These are phyloP conservation scores for Kodamaea neixiangensis DNA, from an alignment of 805 yeast species.

Conservation along the genomic window DNA sequence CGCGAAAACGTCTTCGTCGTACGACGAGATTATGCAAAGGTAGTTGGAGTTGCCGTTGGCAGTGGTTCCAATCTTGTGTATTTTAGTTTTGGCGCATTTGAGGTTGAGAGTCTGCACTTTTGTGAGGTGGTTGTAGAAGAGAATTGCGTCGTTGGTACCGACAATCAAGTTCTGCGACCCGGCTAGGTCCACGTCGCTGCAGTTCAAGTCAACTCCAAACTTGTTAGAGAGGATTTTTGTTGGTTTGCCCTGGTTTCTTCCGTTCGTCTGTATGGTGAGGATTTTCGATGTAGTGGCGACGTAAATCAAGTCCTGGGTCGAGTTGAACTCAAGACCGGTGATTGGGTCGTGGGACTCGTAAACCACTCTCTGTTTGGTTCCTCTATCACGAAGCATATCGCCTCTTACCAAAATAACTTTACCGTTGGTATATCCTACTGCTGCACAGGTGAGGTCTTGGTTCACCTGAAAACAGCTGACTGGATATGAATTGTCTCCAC, in stretches of 20 bases:
- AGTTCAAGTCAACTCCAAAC: constrained; percentile 52
- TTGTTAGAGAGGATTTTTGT: constrained; percentile 45
- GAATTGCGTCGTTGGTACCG: constrained; percentile 62
- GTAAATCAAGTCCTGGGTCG: constrained; percentile 53
- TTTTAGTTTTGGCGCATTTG: constrained; percentile 55
- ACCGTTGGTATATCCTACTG: constrained; percentile 84
- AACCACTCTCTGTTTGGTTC: constrained; percentile 81
- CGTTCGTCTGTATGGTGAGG: constrained; percentile 71
- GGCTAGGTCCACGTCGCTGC: constrained; percentile 43
- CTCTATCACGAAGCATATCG: constrained; percentile 83
- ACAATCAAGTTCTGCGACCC: constrained; percentile 55
- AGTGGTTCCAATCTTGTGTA: constrained; percentile 39
- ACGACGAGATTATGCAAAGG: constrained; percentile 58
- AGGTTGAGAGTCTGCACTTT: constrained; percentile 56
- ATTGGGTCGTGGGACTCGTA: constrained; percentile 78
- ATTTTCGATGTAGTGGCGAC: constrained; percentile 76
- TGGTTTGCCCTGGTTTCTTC: constrained; percentile 72
- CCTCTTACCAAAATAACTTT: constrained; percentile 81
- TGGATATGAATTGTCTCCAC: constrained; percentile 79
- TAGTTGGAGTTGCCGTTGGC: constrained; percentile 35
- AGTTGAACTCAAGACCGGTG: constrained; percentile 68
- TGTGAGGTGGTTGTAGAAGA: constrained; percentile 59
- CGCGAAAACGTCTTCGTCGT: constrained; percentile 25
- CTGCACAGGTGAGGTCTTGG: constrained; percentile 60
- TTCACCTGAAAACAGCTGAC: constrained; percentile 63